Evolutionary conservation across 2,329 filamentous ascomycete species (phyloP).

Genomic region (Alternaria sp.): DNA sequence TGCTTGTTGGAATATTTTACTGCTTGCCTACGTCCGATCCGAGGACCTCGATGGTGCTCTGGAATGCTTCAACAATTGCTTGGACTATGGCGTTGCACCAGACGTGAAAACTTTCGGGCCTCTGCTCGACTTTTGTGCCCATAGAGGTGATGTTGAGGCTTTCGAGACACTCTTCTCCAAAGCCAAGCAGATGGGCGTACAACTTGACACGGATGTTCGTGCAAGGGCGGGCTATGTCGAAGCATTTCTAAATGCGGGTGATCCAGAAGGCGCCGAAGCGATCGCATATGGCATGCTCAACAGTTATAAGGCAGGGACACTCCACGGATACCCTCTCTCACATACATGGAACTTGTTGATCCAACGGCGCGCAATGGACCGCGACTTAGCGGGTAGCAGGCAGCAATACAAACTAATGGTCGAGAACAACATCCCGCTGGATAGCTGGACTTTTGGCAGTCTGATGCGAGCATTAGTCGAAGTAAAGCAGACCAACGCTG

Average conservation of each 20-base stretch:
- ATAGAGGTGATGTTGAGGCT: slow-evolving; percentile 74
- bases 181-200: slow-evolving; percentile 58
- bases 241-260: slow-evolving; percentile 61
- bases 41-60: slow-evolving; percentile 72
- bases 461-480: slow-evolving; percentile 65
- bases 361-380: slow-evolving; percentile 69
- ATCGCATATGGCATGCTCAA: slow-evolving; percentile 67
- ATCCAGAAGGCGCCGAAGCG: slow-evolving; percentile 48
- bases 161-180: slow-evolving; percentile 70
- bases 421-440: slow-evolving; percentile 56
- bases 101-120: slow-evolving; percentile 72
- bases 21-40: slow-evolving; percentile 72
- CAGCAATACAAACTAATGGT: slow-evolving; percentile 64
- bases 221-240: slow-evolving; percentile 62
- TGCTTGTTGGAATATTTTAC: slow-evolving; percentile 75
- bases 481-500: slow-evolving; percentile 61
- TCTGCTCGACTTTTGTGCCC: slow-evolving; percentile 74
- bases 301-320: slow-evolving; percentile 40
- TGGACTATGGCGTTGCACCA: slow-evolving; percentile 58
- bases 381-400: slow-evolving; percentile 63
- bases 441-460: slow-evolving; percentile 66
- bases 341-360: slow-evolving; percentile 82
- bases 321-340: slow-evolving; percentile 60
- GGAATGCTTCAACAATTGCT: slow-evolving; percentile 67
- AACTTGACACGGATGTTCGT: slow-evolving; percentile 26